phyloP scores from a whole-genome alignment of 441 rosid genomes.

The Brassica hybrid region DNA sequence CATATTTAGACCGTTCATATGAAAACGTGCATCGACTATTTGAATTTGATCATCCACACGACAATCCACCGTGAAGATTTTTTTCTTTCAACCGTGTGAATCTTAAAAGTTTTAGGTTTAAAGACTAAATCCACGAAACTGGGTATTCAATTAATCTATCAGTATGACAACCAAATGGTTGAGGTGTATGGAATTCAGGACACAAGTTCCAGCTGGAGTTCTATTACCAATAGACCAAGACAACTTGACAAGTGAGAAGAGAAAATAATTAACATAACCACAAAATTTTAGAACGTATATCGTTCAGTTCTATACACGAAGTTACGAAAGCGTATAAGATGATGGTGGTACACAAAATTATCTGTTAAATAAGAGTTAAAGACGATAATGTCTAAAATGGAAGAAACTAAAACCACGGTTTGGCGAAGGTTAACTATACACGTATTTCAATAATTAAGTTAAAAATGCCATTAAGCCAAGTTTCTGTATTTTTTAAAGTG shows the following conservation, averaged over 20 bases:
- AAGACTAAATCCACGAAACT: too few relatives aligned
- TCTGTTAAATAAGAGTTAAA: background rate
- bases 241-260: too few relatives aligned
- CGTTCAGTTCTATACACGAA: too few relatives aligned
- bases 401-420: background rate
- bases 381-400: background rate
- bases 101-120: too few relatives aligned
- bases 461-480: background rate
- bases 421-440: background rate
- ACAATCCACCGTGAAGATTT: background rate
- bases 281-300: too few relatives aligned
- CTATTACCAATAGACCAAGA: too few relatives aligned
- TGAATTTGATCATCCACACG: background rate
- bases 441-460: conserved; percentile 1
- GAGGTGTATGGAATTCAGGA: too few relatives aligned
- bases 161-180: too few relatives aligned
- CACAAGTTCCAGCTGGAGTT: too few relatives aligned
- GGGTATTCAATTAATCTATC: too few relatives aligned
- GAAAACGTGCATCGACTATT: background rate
- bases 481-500: background rate
- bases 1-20: background rate
- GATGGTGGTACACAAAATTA: background rate
- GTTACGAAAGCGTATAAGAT: background rate
- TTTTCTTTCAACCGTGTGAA: too few relatives aligned
- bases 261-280: background rate